Base-by-base conservation (phyloP, 192 early-diverging fungal species). In the Linnemannia schmuckeri region DNA sequence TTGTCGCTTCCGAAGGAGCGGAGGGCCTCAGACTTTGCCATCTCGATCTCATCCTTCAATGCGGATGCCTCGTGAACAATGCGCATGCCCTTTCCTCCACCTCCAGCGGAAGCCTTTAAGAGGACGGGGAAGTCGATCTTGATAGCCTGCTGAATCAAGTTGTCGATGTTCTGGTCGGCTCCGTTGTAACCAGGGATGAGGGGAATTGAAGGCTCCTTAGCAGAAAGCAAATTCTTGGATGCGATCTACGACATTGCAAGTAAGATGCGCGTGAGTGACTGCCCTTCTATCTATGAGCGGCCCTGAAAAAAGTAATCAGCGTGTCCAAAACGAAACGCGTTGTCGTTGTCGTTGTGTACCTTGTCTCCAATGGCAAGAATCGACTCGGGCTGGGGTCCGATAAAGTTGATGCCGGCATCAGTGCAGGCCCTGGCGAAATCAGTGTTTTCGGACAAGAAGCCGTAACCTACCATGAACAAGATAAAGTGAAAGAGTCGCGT, bases 151-250 rank as follows among this genome's bases (percentile, higher is more conserved):
- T 77, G 70, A n/a, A 88, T 89, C 72, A 94, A 83, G 49, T 74
- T 78, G 17, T 90, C 91, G 13, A 92, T 49, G 37, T 71, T 83
- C 76, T 94, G 93, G 78, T 94, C 89, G 6, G 79, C 83, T 72
- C 93, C 94, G 76, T 95, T 92, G 82, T 94, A 95, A 38, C 94
- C 93, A 7, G 94, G 94, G 49, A 95, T 91, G 24, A 93, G 75
- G 3, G 93, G 92, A 13, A 95, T 92, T 3, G 89, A 85, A 18
- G 90, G 85, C 22, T 90, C 90, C 75, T 93, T 80, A 49, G 88
- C 86, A n/a, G 88, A 77, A 27, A 93, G 81, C n/a, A 92, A 85
- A 57, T 91, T 87, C 79, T 93, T 93, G 70, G 93, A 92, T 27
- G 87, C 87, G 75, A 91, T 92, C 90, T 90, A 74, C 41, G 22